phyloP scores from a whole-genome alignment of 2,329 filamentous ascomycete species.

The Penicillium sp. region DNA sequence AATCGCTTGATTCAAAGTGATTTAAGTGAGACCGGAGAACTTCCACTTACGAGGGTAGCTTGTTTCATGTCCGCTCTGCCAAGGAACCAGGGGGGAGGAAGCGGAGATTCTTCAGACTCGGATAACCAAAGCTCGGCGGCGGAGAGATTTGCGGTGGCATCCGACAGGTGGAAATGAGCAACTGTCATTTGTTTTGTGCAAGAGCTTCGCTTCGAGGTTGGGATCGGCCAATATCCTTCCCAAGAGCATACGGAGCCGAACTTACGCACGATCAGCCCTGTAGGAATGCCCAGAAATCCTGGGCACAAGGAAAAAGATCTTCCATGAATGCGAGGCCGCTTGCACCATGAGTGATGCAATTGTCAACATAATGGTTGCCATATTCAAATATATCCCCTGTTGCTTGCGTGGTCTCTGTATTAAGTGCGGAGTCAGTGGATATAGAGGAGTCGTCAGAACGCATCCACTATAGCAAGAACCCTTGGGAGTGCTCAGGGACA shows the following conservation, averaged over 20 bases:
- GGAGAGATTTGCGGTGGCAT: background rate
- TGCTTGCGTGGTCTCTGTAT: background rate
- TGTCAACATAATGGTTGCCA: background rate
- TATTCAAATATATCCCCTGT: slow-evolving; percentile 7
- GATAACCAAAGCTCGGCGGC: background rate
- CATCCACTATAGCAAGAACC: background rate
- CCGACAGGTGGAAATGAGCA: background rate
- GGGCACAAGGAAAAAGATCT: background rate
- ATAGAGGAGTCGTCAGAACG: background rate
- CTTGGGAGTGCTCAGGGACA: background rate
- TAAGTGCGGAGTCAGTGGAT: slow-evolving; percentile 3
- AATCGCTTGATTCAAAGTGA: background rate
- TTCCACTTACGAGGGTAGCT: slow-evolving; percentile 20
- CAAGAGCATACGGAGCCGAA: background rate
- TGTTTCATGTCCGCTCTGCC: slow-evolving; percentile 20
- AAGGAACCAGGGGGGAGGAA: slow-evolving; percentile 10
- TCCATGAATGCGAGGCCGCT: background rate
- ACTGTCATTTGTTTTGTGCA: background rate
- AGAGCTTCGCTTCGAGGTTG: background rate
- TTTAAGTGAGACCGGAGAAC: slow-evolving; percentile 14
- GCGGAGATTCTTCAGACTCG: slow-evolving; percentile 37
- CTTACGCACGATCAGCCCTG: background rate
- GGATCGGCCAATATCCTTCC: background rate
- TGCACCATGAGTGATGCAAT: background rate
- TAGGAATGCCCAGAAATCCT: background rate